A percentile compares a stretch with the other conserved stretches of the same genome.
These are phyloP conservation scores for Cylindrotheca closterium DNA, from an alignment of 108 stramenopile species.

Conservation along the genomic window DNA sequence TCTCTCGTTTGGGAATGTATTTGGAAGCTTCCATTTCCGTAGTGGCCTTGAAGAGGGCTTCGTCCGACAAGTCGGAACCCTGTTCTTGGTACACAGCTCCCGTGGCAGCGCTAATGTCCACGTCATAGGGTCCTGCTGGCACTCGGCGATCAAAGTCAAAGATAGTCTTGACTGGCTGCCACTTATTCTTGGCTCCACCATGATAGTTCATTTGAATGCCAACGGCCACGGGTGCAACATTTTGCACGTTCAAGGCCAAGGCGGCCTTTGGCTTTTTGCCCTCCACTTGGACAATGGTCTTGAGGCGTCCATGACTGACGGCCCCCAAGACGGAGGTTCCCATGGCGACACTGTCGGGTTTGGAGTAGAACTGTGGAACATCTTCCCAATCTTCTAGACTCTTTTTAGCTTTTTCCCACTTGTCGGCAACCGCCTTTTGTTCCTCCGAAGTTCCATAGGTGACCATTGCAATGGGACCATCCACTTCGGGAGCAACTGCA, in stretches of 20 bases:
- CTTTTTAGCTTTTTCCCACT: conserved; percentile 40
- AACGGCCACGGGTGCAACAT: conserved; percentile 74
- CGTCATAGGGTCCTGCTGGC: conserved; percentile 80
- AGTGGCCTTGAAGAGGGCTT: conserved; percentile 51
- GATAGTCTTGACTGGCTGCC: conserved; percentile 73
- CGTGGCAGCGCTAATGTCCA: conserved; percentile 78
- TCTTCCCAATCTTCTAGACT: conserved; percentile 65
- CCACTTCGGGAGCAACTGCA: conserved; percentile 60
- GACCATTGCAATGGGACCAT: conserved; percentile 65
- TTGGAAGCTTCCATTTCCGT: conserved; percentile 59
- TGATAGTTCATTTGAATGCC: conserved; percentile 73
- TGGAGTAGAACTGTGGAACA: conserved; percentile 55
- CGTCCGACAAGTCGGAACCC: conserved; percentile 26
- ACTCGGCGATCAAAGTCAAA: conserved; percentile 92
- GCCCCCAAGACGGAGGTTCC: conserved; percentile 75
- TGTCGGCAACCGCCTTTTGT: conserved; percentile 44
- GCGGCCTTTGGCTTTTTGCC: conserved; percentile 62
- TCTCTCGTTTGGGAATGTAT: conserved; percentile 76
- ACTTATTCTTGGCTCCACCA: conserved; percentile 50
- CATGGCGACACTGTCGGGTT: conserved; percentile 58
- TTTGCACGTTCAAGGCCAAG: conserved; percentile 59
- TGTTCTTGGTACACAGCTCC: conserved; percentile 55
- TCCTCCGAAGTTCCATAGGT: conserved; percentile 58
- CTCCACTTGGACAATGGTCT: conserved; percentile 36
- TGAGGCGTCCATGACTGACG: conserved; percentile 68